A percentile compares a stretch with the other conserved stretches of the same genome.
Conservation (phyloP, 2,329 filamentous ascomycete genomes). For the Endoconidiophora laricicola region DNA sequence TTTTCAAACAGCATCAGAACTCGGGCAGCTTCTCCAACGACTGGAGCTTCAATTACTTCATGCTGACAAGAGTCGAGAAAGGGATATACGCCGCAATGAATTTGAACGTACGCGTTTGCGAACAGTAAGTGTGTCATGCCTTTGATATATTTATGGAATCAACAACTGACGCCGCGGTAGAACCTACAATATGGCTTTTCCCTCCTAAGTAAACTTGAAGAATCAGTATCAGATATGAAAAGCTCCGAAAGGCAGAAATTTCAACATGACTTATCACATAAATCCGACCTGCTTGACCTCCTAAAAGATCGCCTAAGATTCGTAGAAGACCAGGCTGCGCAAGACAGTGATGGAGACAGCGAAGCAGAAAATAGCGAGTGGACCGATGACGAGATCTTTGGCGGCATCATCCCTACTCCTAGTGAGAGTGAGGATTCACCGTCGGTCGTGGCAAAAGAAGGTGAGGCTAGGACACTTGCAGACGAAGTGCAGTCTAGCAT, state of each 20-base stretch:
- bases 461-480: not conserved
- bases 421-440: conserved; percentile 33
- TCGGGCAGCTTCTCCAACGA: conserved; percentile 47
- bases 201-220: not conserved
- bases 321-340: conserved; percentile 15
- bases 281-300: conserved; percentile 3
- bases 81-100: conserved; percentile 8
- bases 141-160: not conserved
- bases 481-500: not conserved
- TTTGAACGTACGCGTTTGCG: conserved; percentile 10
- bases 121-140: conserved; percentile 1
- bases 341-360: conserved; percentile 16
- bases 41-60: conserved; percentile 49
- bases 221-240: not conserved
- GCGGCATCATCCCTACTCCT: conserved; percentile 36
- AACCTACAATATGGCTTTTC: conserved; percentile 6
- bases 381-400: conserved; percentile 41
- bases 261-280: not conserved
- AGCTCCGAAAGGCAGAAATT: not conserved
- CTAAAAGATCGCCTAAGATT: conserved; percentile 4
- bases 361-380: conserved; percentile 29
- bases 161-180: not conserved
- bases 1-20: conserved; percentile 25
- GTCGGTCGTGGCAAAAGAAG: conserved; percentile 4
- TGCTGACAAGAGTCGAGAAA: conserved; percentile 40